Evolutionary conservation across 768 basidiomycete genomes (phyloP).

Genomic region (Lactarius quietus): DNA sequence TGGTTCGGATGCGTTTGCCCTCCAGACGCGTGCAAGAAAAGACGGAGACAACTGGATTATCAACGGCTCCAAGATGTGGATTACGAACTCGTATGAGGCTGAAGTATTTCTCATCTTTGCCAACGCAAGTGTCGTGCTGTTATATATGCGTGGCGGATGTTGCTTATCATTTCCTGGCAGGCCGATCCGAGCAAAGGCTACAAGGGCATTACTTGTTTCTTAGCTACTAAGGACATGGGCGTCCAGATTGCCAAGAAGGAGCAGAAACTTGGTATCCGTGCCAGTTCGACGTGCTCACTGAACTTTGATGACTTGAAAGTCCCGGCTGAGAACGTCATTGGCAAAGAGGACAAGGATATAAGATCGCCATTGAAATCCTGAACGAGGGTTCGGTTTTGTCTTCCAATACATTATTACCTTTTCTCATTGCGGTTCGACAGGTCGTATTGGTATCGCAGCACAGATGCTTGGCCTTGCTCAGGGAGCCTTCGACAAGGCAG

Average conservation of each 20-base stretch:
- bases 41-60: slow-evolving; percentile 83
- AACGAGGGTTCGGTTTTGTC: slow-evolving; percentile 67
- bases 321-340: slow-evolving; percentile 86
- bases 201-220: slow-evolving; percentile 98
- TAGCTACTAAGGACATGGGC: slow-evolving; percentile 95
- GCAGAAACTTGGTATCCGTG: slow-evolving; percentile 94
- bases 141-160: background rate
- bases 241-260: slow-evolving; percentile 98
- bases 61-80: slow-evolving; percentile 99
- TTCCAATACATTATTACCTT: background rate
- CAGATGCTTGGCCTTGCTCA: slow-evolving; percentile 99
- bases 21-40: slow-evolving; percentile 92
- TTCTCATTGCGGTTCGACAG: slow-evolving; percentile 31
- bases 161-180: slow-evolving; percentile 34
- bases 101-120: slow-evolving; percentile 94
- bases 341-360: slow-evolving; percentile 93
- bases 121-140: slow-evolving; percentile 53
- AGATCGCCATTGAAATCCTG: slow-evolving; percentile 95
- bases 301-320: slow-evolving; percentile 92
- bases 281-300: slow-evolving; percentile 91
- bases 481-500: slow-evolving; percentile 92
- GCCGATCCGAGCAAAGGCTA: slow-evolving; percentile 90
- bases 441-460: slow-evolving; percentile 95
- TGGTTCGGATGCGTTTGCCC: slow-evolving; percentile 95
- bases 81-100: slow-evolving; percentile 91